Evolutionary conservation across 139 green algal species (phyloP), one percentile per base, ranked within the genome.

Genomic region (Chlorella sp.): DNA sequence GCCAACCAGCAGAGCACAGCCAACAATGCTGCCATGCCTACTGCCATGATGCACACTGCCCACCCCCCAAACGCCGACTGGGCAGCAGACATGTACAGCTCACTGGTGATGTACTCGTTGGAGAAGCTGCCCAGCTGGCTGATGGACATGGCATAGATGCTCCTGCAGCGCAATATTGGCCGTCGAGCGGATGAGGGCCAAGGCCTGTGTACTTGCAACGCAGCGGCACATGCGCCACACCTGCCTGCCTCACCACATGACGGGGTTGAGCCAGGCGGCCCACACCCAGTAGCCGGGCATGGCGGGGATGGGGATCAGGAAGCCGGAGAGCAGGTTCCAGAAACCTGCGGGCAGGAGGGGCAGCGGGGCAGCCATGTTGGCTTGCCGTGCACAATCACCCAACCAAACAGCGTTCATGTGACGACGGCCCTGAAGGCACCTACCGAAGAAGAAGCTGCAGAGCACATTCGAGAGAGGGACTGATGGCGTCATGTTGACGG

Each of bases 241-340:
- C 64, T 72, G 26, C 36, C 64, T 28, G 16, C 38, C 40, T 11
- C 14, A 68, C 75, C 77, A 83, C 58, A 41, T 41, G 32, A 83
- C 77, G 6, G 77, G 77, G 60, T 83, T 83, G 77, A 83, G 34
- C 32, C 46, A 73, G 22, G 76, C 76, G 8, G 54, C 54, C 76
- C 76, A 82, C 34, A 82, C 76, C 79, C 72, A 84, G 79, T 76
- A 84, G n/a, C 64, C 34, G 0, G 79, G 64, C 19, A 84, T 84
- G 43, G 43, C 32, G 0, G 64, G 64, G 7, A 84, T 65, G 41
- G 64, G 79, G n/a, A 84, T 65, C 16, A 84, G 79, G n/a, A 84
- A 76, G 41, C 62, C 62, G 30, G 64, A 46, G 3, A 84, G 64
- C 79, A 84, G n/a, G 64, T 84, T 84, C 32, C 32, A 84, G 44